A percentile compares a stretch with the other conserved stretches of the same genome.
Evolutionary conservation across 345 rosid species (phyloP).

Genomic region (Citropsis articulata): DNA sequence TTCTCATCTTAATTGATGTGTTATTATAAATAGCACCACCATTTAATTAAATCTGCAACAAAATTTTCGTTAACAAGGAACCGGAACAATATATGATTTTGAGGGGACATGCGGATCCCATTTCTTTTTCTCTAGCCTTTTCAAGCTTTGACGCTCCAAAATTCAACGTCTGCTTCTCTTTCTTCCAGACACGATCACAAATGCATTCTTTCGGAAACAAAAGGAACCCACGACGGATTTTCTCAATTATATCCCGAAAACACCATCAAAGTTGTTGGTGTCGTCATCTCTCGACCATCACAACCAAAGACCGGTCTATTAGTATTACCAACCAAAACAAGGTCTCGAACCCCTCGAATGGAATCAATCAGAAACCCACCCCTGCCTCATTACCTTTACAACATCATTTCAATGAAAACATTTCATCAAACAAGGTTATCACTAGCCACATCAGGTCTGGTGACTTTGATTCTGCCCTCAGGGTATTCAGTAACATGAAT

Average conservation of each 20-base stretch:
- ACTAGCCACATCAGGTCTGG: slow-evolving; percentile 46
- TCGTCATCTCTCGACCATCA: slow-evolving; percentile 13
- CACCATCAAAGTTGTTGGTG: neutral
- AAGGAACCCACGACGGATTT: neutral
- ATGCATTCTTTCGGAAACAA: slow-evolving; percentile 6
- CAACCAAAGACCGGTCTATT: slow-evolving; percentile 22
- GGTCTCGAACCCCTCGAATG: neutral
- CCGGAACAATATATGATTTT: too few relatives aligned
- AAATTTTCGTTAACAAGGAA: too few relatives aligned
- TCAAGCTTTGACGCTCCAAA: too few relatives aligned
- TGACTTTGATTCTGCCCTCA: slow-evolving; percentile 59
- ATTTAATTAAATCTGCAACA: too few relatives aligned
- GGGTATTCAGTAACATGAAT: slow-evolving; percentile 52
- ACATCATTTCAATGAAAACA: slow-evolving; percentile 24
- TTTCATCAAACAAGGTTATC: slow-evolving; percentile 53
- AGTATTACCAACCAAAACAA: neutral
- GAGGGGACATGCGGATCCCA: rapidly evolving
- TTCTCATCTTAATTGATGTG: too few relatives aligned
- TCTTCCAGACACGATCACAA: neutral
- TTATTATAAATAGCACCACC: too few relatives aligned
- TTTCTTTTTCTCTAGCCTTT: too few relatives aligned
- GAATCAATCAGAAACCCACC: slow-evolving; percentile 8
- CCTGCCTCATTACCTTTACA: neutral
- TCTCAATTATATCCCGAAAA: too few relatives aligned
- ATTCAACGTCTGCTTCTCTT: too few relatives aligned